Base-by-base conservation (phyloP, 1,284 basidiomycete genomes). In the Cryptococcus sp. region DNA sequence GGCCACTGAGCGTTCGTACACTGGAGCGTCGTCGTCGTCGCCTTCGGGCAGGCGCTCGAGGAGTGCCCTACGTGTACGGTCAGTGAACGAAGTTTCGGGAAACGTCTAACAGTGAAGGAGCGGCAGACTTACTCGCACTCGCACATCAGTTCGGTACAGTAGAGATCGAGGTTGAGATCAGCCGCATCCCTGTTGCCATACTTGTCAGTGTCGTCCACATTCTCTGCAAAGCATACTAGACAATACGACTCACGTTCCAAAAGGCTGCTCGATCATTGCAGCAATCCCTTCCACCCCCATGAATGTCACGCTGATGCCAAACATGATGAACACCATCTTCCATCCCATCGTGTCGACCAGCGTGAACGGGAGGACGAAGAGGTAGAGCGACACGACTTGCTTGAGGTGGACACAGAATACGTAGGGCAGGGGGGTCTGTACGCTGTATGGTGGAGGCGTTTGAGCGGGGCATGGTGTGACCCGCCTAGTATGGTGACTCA, bases 231-330 rank as follows among this genome's bases (percentile, higher is more conserved):
- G n/a, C n/a, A 48, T 15, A 36, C 23, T 7, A 35, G 56, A 60
- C 86, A 86, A 38, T 18, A 52, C 88, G 13, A 66, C 66, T 62
- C 43, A 68, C 68, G 65, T 72, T 52, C 68, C 76, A 58, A 79
- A 80, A 1, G 91, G 91, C 86, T 89, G 88, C 73, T 94, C 91
- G 62, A 93, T 89, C 76, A 92, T 86, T 61, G 91, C 87, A 0
- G 91, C 91, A 61, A 95, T 93, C 11, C 91, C 91, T 77, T 95
- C 92, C 53, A 95, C 87, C 12, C 91, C 91, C 87, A 92, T 91
- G 37, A 61, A 61, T 2, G 56, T 57, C 60, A 94, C 82, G 4
- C 88, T 92, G 77, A 94, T 13, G 88, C 86, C 35, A 91, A 86
- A 52, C 60, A 84, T 21, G 33, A 93, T 81, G n/a, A 87, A 88